Evolutionary conservation across 345 rosid genomes (phyloP), one percentile per base, ranked within the genome.

Genomic region (Rhizophora mangle): DNA sequence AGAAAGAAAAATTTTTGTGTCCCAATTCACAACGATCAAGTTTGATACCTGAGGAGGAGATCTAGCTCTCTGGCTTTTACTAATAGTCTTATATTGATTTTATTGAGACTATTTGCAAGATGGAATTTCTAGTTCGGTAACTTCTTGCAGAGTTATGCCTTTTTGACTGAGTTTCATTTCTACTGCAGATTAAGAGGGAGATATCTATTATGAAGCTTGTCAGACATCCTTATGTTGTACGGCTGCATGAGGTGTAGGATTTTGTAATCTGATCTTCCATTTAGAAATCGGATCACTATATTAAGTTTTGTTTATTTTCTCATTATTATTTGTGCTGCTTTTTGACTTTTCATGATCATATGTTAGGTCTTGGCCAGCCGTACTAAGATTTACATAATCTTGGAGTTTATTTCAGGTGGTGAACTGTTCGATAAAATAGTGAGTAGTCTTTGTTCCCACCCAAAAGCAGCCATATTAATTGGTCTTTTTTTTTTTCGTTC

Each of bases 201-300:
- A 95, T 95, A 81, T 92, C 93, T 29, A 92, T 95, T 18, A 95
- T 95, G 99, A 95, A 91, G 84, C 95, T 95, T 74, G 99, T 95
- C 68, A 85, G 99, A 47, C 99, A 95, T 83, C 99, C 99, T 75
- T 78, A 76, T 16, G 96, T 91, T 64, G 99, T 90, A 74, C 96
- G 96, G 64, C 86, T 95, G 62, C 85, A 92, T 20, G 99, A 92
- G 96, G 99, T 65, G 83, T 75, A 86, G 13, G 3, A 19, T 64
- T 57, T 31, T 4, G 19, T 36, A 58, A 36, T 69, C 19, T 2
- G 36, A 21, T 2, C 37, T 53, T 5, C 46, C 58, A 27, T 18
- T 13, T 56, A 55, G 22, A 6, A 16, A 53, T 21, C 54, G 9
- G 65, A 26, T 31, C 52, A 32, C 51, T 60, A 11, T 46, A 29